Evolutionary conservation across 148 eudicot species (phyloP).

Genomic region (Fagopyrum homotropicum): DNA sequence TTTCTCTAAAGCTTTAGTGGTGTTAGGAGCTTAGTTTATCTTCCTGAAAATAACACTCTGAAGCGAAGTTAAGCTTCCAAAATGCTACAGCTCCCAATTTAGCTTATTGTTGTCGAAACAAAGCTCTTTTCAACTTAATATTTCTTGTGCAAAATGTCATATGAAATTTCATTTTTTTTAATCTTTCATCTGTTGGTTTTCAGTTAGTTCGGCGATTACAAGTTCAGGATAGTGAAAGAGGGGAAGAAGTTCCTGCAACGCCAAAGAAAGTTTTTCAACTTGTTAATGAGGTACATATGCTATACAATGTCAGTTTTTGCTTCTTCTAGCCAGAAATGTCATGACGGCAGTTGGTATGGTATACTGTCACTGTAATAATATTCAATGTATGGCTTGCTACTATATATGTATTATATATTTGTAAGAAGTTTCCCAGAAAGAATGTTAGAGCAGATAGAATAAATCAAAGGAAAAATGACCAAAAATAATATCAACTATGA

Average conservation of each 20-base stretch:
- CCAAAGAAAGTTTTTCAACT: conserved; percentile 90
- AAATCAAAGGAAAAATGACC: background rate
- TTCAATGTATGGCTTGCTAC: background rate
- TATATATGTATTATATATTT: background rate
- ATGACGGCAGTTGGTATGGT: background rate
- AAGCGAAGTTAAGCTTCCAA: background rate
- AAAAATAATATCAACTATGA: no score
- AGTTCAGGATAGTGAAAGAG: conserved; percentile 82
- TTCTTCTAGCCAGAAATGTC: background rate
- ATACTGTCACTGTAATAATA: background rate
- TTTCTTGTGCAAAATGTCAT: background rate
- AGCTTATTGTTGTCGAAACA: background rate
- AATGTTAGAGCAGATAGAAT: background rate
- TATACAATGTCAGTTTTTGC: background rate
- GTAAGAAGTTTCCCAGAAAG: background rate
- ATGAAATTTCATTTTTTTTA: background rate
- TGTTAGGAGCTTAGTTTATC: background rate
- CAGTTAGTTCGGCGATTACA: conserved; percentile 82
- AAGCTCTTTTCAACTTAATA: background rate
- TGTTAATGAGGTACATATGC: conserved; percentile 55
- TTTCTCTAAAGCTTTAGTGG: background rate
- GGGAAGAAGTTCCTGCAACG: conserved; percentile 85
- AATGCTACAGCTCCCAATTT: background rate
- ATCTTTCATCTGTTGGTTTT: conserved; percentile 3
- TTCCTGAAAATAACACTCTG: background rate